Conservation (phyloP, 345 rosid species). For the Brassica cretica region DNA sequence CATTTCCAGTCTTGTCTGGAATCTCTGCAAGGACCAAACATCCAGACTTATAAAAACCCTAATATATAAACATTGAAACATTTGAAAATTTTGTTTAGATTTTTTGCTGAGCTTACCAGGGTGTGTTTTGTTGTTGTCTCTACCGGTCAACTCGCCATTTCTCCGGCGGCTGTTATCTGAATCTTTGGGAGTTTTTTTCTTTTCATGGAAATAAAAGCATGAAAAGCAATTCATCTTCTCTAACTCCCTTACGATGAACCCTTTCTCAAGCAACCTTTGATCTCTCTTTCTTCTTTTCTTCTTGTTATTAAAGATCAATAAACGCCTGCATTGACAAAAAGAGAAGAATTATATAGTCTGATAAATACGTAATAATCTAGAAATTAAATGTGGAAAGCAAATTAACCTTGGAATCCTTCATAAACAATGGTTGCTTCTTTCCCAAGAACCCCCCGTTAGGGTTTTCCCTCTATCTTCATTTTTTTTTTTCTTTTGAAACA, state of each 20-base stretch:
- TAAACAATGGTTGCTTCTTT: conserved; percentile 27
- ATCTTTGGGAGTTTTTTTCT: conserved; percentile 39
- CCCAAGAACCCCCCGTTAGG: conserved; percentile 34
- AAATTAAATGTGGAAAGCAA: conserved; percentile 6
- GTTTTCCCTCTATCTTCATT: conserved; percentile 15
- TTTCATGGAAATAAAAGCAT: conserved; percentile 67
- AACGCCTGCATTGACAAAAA: conserved; percentile 22
- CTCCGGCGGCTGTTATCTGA: conserved; percentile 36
- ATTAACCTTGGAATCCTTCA: conserved; percentile 24
- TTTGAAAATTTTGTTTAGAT: not conserved
- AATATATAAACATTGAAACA: not conserved
- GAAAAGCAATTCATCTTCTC: conserved; percentile 67
- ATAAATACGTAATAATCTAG: not conserved
- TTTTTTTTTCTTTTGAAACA: not conserved
- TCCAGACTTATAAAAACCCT: conserved; percentile 1
- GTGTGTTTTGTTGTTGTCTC: conserved; percentile 41
- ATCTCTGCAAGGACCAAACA: conserved; percentile 24
- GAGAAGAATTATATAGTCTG: not conserved
- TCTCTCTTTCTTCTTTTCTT: not conserved
- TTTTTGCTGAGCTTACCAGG: conserved; percentile 31
- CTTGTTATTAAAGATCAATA: conserved; percentile 5
- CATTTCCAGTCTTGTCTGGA: conserved; percentile 30
- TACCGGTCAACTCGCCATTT: conserved; percentile 34
- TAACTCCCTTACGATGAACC: not conserved
- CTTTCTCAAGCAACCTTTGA: not conserved